Base-by-base conservation (phyloP, 2,329 filamentous ascomycete species). In the Cladophialophora carrionii region DNA sequence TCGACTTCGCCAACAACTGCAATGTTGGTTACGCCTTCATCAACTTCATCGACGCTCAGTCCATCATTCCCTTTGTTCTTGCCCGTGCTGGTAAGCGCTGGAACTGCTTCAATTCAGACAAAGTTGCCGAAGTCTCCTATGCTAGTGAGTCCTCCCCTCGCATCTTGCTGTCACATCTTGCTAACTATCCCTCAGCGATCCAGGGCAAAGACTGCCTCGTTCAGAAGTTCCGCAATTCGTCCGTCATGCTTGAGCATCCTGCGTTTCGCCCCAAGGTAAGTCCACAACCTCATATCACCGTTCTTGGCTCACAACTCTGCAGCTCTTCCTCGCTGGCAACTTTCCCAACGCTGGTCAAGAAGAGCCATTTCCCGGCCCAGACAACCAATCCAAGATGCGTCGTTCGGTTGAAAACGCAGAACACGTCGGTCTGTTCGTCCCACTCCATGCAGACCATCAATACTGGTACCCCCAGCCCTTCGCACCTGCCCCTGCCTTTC, bases 21-120 rank as follows among this genome's bases (percentile, higher is more conserved):
- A 93, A 92, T 75, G 94, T 98, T 64, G 95, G 95, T 53, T 98
- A 98, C 77, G 94, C 92, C 0, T 99, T 98, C 78, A 92, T 99
- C 79, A 97, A 99, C 78, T 97, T 98, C 72, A 85, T 88, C 51
- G 88, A 92, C 75, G 67, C 70, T 20, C 63, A 66, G 43, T 64
- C 66, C 10, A 71, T 72, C 54, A 65, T 71, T 55, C 56, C 49
- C 10, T 92, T 94, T 75, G 87, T 91, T 61, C 84, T 86, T 62
- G 85, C 86, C 22, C 84, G 89, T 62, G 86, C 87, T 62, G 91
- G 90, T 69, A 85, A 89, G 74, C 83, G 87, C 65, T 93, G 90
- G 87, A 89, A 90, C 71, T 90, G 89, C 70, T 93, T 90, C 79
- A 89, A 89, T 73, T 91, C 89, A 43, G 87, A 91, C 78, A 97